Evolutionary conservation across 495 filamentous ascomycete genomes (phyloP).

Genomic region (Penicillium egyptiacum): DNA sequence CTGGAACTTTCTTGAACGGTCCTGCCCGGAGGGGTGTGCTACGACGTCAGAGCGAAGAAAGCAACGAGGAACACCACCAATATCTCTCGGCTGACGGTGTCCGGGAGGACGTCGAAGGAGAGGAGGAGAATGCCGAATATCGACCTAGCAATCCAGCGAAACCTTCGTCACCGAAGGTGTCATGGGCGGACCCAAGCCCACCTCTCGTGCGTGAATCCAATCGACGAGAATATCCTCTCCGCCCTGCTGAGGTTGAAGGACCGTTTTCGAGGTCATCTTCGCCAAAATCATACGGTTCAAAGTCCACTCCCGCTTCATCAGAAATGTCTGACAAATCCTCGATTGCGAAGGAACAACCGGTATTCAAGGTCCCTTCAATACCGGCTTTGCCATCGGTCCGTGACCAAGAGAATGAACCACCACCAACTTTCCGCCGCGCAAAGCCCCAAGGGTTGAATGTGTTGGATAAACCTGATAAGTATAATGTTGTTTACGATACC

Average conservation of each 20-base stretch:
- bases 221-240: conserved; percentile 26
- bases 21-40: conserved; percentile 69
- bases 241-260: conserved; percentile 27
- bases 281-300: conserved; percentile 43
- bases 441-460: conserved; percentile 58
- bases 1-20: conserved; percentile 71
- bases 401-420: conserved; percentile 82
- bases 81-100: conserved; percentile 33
- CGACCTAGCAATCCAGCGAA: conserved; percentile 32
- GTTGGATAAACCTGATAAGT: conserved; percentile 61
- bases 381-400: conserved; percentile 57
- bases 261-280: conserved; percentile 43
- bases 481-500: conserved; percentile 48
- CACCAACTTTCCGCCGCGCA: conserved; percentile 69
- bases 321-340: conserved; percentile 43
- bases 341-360: conserved; percentile 46
- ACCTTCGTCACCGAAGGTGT: conserved; percentile 44
- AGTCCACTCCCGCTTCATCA: conserved; percentile 44
- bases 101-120: conserved; percentile 27
- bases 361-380: conserved; percentile 65
- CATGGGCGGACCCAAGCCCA: conserved; percentile 48
- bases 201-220: conserved; percentile 29
- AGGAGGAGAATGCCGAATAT: conserved; percentile 32
- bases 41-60: conserved; percentile 73
- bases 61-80: conserved; percentile 42